A percentile compares a stretch with the other conserved stretches of the same genome.
These are phyloP conservation scores for Rhodamnia rubescens DNA, from an alignment of 345 rosid genomes.

Conservation along the genomic window DNA sequence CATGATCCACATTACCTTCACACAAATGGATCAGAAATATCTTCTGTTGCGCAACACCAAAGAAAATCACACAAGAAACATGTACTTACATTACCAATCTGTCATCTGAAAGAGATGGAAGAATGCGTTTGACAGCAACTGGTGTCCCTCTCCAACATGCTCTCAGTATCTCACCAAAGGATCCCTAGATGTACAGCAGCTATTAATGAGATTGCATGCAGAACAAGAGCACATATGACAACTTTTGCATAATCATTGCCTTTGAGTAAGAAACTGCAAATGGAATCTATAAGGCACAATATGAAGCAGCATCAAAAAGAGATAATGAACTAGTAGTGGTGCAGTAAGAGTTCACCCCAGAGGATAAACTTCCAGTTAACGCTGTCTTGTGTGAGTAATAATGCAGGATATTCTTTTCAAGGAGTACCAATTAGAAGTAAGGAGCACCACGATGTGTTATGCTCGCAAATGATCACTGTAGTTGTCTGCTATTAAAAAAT, in stretches of 20 bases:
- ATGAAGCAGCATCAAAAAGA: neutral
- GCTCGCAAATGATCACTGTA: neutral
- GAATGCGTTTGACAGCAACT: slow-evolving; percentile 92
- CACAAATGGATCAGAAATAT: neutral
- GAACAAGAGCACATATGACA: neutral
- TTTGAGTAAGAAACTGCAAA: neutral
- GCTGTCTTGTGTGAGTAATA: neutral
- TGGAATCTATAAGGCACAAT: neutral
- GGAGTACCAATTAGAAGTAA: neutral
- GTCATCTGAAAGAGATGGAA: slow-evolving; percentile 97
- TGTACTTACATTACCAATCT: slow-evolving; percentile 84
- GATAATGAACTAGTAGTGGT: neutral
- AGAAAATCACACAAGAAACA: neutral
- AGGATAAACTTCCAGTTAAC: neutral
- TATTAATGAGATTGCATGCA: neutral
- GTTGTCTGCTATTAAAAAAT: neutral
- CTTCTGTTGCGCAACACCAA: neutral
- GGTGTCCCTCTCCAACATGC: slow-evolving; percentile 99
- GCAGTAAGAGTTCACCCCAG: neutral
- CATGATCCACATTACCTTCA: neutral
- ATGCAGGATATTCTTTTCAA: neutral
- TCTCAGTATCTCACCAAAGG: slow-evolving; percentile 95
- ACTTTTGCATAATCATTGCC: neutral
- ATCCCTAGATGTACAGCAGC: slow-evolving; percentile 44
- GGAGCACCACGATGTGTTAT: neutral